Evolutionary conservation across 345 rosid genomes (phyloP).

Genomic region (Rubroshorea leprosula): DNA sequence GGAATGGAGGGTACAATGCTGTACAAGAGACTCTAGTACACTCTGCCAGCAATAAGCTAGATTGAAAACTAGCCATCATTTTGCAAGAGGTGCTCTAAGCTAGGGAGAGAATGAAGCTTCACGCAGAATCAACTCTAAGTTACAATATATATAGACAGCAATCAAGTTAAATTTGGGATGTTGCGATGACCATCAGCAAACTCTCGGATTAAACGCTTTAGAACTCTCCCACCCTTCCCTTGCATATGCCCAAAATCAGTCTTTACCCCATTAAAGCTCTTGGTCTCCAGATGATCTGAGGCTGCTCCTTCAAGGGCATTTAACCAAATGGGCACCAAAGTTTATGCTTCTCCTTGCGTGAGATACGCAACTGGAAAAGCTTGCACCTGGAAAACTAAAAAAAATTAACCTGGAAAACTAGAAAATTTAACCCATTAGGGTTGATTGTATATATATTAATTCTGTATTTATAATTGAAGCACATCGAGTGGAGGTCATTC

Average conservation of each 20-base stretch:
- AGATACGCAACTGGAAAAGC: conserved; percentile 82
- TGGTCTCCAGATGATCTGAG: conserved; percentile 64
- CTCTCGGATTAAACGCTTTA: conserved; percentile 78
- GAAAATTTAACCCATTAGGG: too few relatives aligned
- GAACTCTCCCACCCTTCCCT: conserved; percentile 84
- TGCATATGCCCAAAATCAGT: conserved; percentile 62
- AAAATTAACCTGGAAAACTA: too few relatives aligned
- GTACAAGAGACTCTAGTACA: conserved; percentile 22
- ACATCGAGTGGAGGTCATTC: too few relatives aligned
- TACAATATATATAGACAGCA: neutral
- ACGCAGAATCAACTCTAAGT: too few relatives aligned
- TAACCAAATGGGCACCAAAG: conserved; percentile 66
- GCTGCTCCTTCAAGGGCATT: conserved; percentile 82
- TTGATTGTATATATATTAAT: too few relatives aligned
- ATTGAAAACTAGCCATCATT: conserved; percentile 15
- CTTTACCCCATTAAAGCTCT: conserved; percentile 46
- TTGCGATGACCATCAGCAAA: conserved; percentile 86
- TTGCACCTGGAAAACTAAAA: conserved; percentile 50
- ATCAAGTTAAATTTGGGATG: conserved; percentile 44
- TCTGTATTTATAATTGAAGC: too few relatives aligned
- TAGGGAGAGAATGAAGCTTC: too few relatives aligned
- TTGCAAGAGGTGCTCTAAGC: conserved; percentile 7
- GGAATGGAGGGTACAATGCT: conserved; percentile 27
- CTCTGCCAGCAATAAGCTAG: conserved; percentile 15
- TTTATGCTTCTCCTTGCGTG: conserved; percentile 78